Conservation (phyloP, 2,329 filamentous ascomycete genomes). For the Xylariaceae sp. region DNA sequence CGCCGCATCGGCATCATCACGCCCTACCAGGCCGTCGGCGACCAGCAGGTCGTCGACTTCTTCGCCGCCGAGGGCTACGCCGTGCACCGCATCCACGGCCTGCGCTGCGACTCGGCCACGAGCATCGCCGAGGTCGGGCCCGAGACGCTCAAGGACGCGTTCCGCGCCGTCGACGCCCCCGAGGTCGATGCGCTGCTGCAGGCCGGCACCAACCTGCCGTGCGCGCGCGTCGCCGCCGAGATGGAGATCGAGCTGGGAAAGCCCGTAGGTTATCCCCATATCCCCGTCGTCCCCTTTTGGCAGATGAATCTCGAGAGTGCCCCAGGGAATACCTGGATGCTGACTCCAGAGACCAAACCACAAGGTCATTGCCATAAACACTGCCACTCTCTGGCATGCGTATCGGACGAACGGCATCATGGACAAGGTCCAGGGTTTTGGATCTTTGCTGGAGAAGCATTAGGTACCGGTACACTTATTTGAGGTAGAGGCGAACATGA, state of each 20-base stretch:
- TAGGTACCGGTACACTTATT: conserved; percentile 1
- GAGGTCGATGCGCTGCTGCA: conserved; percentile 23
- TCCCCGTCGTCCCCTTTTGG: no score
- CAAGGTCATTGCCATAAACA: conserved; percentile 26
- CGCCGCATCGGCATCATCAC: conserved; percentile 25
- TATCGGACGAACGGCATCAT: conserved; percentile 19
- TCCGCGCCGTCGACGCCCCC: conserved; percentile 16
- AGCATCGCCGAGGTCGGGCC: conserved; percentile 23
- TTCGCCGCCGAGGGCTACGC: conserved; percentile 23
- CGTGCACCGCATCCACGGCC: conserved; percentile 19
- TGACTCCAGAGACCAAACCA: conserved; percentile 3
- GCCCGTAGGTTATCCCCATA: no score
- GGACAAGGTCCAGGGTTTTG: conserved; percentile 16
- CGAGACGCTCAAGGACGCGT: conserved; percentile 20
- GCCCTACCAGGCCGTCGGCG: conserved; percentile 23
- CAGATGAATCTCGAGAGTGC: no score
- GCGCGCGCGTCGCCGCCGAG: conserved; percentile 19
- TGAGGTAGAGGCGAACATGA: no score
- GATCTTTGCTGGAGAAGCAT: conserved; percentile 10
- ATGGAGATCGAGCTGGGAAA: conserved; percentile 22
- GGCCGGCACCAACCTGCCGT: conserved; percentile 26
- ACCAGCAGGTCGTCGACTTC: conserved; percentile 25
- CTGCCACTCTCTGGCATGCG: conserved; percentile 25
- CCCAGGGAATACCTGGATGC: no score
- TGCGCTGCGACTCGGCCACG: conserved; percentile 21